Evolutionary conservation across 441 rosid genomes (phyloP).

Genomic region (Bocquillonia castaneifolia): DNA sequence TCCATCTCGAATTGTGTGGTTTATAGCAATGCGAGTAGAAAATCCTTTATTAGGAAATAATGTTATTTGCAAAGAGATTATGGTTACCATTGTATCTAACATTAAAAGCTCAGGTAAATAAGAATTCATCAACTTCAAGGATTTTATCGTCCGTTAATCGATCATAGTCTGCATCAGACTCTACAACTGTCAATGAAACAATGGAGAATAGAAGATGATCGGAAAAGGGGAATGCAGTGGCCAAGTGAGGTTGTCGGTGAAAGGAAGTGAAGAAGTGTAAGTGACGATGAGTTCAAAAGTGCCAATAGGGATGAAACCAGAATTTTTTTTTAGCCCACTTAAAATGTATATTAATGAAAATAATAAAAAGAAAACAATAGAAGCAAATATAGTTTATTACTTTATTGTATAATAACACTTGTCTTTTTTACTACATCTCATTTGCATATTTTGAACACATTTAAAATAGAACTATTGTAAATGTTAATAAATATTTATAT

Average conservation of each 20-base stretch:
- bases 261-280: slow-evolving; percentile 28
- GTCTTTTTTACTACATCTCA: no score
- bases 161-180: slow-evolving; percentile 9
- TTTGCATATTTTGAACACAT: no score
- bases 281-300: slow-evolving; percentile 35
- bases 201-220: neutral
- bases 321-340: no score
- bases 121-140: neutral
- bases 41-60: slow-evolving; percentile 15
- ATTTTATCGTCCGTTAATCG: slow-evolving; percentile 1
- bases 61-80: slow-evolving; percentile 16
- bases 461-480: no score
- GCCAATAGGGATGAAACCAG: no score
- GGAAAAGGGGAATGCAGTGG: slow-evolving; percentile 2
- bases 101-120: slow-evolving; percentile 14
- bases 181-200: slow-evolving; percentile 24
- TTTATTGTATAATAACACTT: no score
- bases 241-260: slow-evolving; percentile 24
- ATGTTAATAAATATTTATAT: no score
- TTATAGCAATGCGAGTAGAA: slow-evolving; percentile 2
- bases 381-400: no score
- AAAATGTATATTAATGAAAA: no score
- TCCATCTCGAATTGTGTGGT: slow-evolving; percentile 16
- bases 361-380: no score
- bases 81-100: slow-evolving; percentile 1